Base-by-base conservation (phyloP, 768 basidiomycete genomes). In the Collybia sp. region DNA sequence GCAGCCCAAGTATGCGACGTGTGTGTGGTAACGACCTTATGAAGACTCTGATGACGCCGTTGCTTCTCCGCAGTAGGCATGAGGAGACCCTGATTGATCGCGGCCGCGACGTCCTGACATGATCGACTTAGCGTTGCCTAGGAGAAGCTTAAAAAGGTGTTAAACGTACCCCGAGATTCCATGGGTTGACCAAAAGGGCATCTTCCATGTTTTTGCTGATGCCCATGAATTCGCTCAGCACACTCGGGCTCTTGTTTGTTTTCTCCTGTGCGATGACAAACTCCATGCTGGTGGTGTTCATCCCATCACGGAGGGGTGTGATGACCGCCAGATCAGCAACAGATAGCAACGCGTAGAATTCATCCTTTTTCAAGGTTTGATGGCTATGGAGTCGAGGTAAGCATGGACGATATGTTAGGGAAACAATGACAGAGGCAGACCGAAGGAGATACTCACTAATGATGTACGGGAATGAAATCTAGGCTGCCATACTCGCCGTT, bases 281-380 rank as follows among this genome's bases (percentile, higher is more conserved):
- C 66, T 98, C 95, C 93, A 96, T 95, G 43, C 85, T 87, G 0
- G 94, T 96, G 12, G 95, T 97, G 74, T 99, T 99, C 96, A 98
- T 98, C 5, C 95, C 96, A 59, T 99, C 95, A 30, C 95, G 82
- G 6, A 97, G 75, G 1, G 93, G 92, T 0, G 95, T 97, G 64
- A 97, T 95, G 35, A 98, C 85, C 12, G 87, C 95, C 11, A 98
- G 76, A 61, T 97, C 94, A 5, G 95, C 94, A 3, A 91, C 94
- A 45, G 83, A 85, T 32, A 99, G 72, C 11, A 99, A 76, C 0
- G 93, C 95, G 65, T 97, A 97, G 65, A 96, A 99, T 62, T 99
- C 95, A 66, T 98, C 93, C 64, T 93, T 91, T 65, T 95, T 95
- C 57, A 99, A 82, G 1, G 90, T 84, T 67, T 99, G 95, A 67